Conservation (phyloP, 352 stramenopile genomes). For the Phytophthora hibernalis region DNA sequence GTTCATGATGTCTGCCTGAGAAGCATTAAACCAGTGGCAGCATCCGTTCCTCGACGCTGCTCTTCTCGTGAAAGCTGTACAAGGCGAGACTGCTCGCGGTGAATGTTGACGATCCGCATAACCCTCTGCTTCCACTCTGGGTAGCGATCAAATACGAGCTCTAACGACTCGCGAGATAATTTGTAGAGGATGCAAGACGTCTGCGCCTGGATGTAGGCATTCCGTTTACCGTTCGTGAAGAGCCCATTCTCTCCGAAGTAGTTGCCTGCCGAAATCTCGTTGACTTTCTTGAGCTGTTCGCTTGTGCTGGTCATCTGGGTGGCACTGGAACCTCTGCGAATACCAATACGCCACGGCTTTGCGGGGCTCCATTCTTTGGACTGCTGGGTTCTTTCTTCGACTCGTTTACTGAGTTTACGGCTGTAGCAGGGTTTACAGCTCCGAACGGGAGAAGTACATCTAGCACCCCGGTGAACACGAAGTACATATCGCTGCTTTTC, state of each 20-base stretch:
- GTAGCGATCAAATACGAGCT: constrained; percentile 74
- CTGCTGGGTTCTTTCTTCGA: background rate
- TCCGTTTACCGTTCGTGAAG: constrained; percentile 60
- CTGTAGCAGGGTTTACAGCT: constrained; percentile 3
- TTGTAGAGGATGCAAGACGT: constrained; percentile 73
- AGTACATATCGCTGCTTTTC: constrained; percentile 72
- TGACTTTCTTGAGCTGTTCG: constrained; percentile 54
- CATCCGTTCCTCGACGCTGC: constrained; percentile 19
- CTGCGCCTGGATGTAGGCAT: constrained; percentile 48
- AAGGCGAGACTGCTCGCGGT: constrained; percentile 59
- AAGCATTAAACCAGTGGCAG: constrained; percentile 22
- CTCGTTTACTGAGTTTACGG: constrained; percentile 1
- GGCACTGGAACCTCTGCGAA: constrained; percentile 8
- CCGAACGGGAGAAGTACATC: constrained; percentile 46
- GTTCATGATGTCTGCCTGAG: constrained; percentile 25
- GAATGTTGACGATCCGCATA: constrained; percentile 63
- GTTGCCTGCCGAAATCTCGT: constrained; percentile 51
- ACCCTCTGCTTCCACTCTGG: constrained; percentile 76
- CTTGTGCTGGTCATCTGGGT: constrained; percentile 9
- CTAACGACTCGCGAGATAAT: constrained; percentile 62
- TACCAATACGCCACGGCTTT: constrained; percentile 31
- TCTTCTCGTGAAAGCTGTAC: constrained; percentile 15
- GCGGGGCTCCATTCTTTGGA: constrained; percentile 11
- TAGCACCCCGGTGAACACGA: constrained; percentile 68
- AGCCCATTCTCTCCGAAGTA: constrained; percentile 77